Conservation (phyloP, 176 grass and related monocot species). For the Rhynchospora breviuscula region DNA sequence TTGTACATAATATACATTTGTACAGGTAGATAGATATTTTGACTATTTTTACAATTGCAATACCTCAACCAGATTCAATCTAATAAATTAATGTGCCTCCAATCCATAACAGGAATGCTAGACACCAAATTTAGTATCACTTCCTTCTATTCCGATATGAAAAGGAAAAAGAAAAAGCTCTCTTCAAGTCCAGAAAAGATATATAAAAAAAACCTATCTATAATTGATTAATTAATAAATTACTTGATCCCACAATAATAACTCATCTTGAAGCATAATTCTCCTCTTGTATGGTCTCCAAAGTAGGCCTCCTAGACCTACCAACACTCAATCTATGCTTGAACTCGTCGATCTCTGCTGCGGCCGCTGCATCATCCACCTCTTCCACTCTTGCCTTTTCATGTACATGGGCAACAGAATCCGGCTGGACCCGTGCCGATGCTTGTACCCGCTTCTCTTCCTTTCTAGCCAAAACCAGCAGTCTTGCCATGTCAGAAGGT, state of each 20-base stretch:
- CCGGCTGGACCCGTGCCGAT: not conserved
- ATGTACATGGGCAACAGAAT: not conserved
- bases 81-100: not conserved
- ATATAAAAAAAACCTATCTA: not conserved
- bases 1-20: not conserved
- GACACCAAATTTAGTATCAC: not conserved
- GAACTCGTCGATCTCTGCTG: constrained; percentile 61
- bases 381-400: constrained; percentile 37
- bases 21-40: not conserved
- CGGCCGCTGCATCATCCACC: constrained; percentile 34
- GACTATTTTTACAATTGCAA: not conserved
- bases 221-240: constrained; percentile 9
- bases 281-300: constrained; percentile 91
- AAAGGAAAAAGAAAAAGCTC: not conserved
- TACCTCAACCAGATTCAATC: not conserved
- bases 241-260: not conserved
- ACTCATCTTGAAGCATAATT: constrained; percentile 27
- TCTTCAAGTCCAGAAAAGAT: not conserved
- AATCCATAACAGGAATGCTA: too few species aligned
- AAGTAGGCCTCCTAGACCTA: constrained; percentile 48
- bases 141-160: not conserved
- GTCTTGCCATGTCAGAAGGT: constrained; percentile 41
- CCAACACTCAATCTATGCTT: constrained; percentile 54
- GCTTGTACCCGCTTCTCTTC: constrained; percentile 42
- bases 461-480: constrained; percentile 40